Base-by-base conservation (phyloP, 176 grass and related monocot species). In the Oryza nivara region DNA sequence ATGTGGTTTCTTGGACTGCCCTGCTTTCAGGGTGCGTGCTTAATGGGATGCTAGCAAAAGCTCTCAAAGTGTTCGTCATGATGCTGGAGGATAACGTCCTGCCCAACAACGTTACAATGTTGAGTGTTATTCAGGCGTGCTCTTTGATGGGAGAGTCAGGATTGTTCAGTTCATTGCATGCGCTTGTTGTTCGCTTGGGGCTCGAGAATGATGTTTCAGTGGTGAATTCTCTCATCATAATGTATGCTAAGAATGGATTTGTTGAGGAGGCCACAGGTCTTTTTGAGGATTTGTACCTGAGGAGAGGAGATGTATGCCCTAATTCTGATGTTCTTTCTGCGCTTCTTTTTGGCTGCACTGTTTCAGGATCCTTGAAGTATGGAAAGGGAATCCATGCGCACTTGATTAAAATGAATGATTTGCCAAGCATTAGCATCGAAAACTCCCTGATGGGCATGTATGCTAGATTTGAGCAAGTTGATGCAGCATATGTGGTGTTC, bases 401-500 rank as follows among this genome's bases (percentile, higher is more conserved):
- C 82, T 75, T 80, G 61, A 78, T 90, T 69, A 92, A 90, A 49
- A 75, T 17, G 22, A 72, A 71, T 66, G 84, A 80, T 52, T 68
- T 88, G 10, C 85, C 88, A 17, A 92, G 79, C 80, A 81, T 91
- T 66, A 78, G 81, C 19, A 35, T 95, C 34, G 90, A 90, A 46
- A 95, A 95, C 68, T 88, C 82, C 9, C 85, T 95, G 66, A 74
- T 92, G 83, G 90, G 85, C 79, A 86, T 92, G 88, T 90, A 92
- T 75, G 67, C 88, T 66, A 90, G 82, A 76, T 80, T 86, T 65
- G 82, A 84, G 68, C 76, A 75, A 47, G 66, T 84, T 26, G 80
- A 67, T 4, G 86, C 81, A 17, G 67, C 68, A 13, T n/a, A 86
- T n/a, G 70, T 84, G 20, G 78, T 90, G 48, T 95, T 92, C 7